Base-by-base conservation (phyloP, 208 protist species). In the Wallacemonas rigidus region DNA sequence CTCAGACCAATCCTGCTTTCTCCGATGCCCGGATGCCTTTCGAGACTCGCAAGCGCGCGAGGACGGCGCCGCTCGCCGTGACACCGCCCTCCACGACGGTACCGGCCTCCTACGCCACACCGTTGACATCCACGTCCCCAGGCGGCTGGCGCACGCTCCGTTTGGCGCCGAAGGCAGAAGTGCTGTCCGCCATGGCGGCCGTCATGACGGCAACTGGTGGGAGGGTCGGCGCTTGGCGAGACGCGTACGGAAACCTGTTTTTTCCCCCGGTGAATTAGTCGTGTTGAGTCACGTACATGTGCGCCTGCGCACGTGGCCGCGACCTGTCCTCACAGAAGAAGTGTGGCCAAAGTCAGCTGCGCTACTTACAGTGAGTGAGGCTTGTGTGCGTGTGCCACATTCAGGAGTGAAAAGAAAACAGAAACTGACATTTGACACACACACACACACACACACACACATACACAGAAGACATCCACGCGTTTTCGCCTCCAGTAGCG, bases 221-320 rank as follows among this genome's bases (percentile, higher is more conserved):
- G 26, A 80, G 64, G 50, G 56, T 67, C 35, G 83, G 70, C 36
- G 83, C 80, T 26, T 75, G 81, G 56, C 47, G 71, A 41, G 83
- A 88, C 63, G 55, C 43, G 1, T 88, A 81, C 60, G 83, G 83
- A n/a, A 88, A 88, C 55, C 11, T 82, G 35, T 56, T 82, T 47
- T 61, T 86, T 69, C 80, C 44, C 57, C 26, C 26, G 26, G 0
- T 26, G 26, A 26, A 56, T 5, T 63, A 70, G n/a, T 41, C 12
- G 53, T 45, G 55, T n/a, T 69, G 43, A 36, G 43, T 6, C 17
- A 39, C 14, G 60, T 36, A n/a, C 12, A 44, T 65, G 60, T 65
- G 6, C 6, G 6, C 12, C 9, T 35, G 17, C 6, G 17, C 6
- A 35, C 6, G 9, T 7, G n/a, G n/a, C 54, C 6, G 17, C n/a